Base-by-base conservation (phyloP, 495 filamentous ascomycete genomes). In the Halenospora varia region DNA sequence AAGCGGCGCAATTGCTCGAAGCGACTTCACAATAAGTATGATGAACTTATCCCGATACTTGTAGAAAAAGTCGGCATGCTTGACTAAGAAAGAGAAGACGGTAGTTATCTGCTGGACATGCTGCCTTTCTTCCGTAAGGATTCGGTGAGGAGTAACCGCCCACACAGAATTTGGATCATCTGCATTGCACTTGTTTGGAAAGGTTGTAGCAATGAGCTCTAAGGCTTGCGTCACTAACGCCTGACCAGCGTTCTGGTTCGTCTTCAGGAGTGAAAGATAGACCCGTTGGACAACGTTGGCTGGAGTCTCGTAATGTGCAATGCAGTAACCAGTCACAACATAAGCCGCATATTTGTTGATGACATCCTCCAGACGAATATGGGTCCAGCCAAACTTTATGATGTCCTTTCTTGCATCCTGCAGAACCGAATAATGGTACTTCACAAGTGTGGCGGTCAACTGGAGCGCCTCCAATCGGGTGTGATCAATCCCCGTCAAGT, bases 271-370 rank as follows among this genome's bases (percentile, higher is more conserved):
- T 3, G 91, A 89, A 51, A 90, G 84, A 65, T 97, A 97, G 41
- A 97, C 92, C 66, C 96, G 93, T 13, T 86, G 87, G 2, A 93
- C 92, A 51, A 99, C 97, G 77, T 97, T 97, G 49, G 88, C 81
- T 0, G 94, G 94, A 0, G 95, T 96, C 64, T 99, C 94, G 64
- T 96, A 99, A 61, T 94, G 88, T 0, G 90, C 89, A 60, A 97
- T 96, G 76, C 97, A 99, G 71, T 96, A 97, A 8, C 88, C 92
- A 60, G 97, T 96, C 2, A 97, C 81, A 10, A 97, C 92, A 67
- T 99, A 97, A 6, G 94, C 93, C 17, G 92, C 95, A 69, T 97
- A 92, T 68, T 99, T 99, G 75, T 97, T 97, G 76, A 99, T 96
- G 59, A 96, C 89, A 69, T 99, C 94, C 68, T 99, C 94, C 20